Evolutionary conservation across 2,329 filamentous ascomycete species (phyloP), one percentile per base, ranked within the genome.

Genomic region (Hymenoscyphus scutula): DNA sequence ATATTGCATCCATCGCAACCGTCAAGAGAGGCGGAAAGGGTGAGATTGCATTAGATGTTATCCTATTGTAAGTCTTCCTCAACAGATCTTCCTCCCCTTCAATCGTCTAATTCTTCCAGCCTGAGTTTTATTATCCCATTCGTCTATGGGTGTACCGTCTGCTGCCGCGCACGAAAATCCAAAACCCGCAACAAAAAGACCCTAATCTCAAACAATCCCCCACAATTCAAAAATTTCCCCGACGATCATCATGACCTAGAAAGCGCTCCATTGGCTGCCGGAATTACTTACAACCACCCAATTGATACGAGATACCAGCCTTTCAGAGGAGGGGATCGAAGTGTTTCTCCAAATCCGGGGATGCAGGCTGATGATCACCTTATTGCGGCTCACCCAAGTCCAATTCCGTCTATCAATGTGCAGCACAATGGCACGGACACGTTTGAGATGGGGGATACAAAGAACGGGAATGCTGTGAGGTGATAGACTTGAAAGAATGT

Each of bases 101-200:
- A 17, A 25, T 56, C n/a, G 53, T 8, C 53, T 60, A 54, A 63
- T 53, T 51, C 25, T 27, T 25, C 5, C 1, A 73, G 69, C 25
- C 45, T 71, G 5, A 62, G 60, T 29, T 71, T 72, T 61, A 63
- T 59, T 8, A 58, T 71, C 17, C 70, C 70, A 7, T 62, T 72
- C 7, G 63, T 72, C 53, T 71, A 73, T 60, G 69, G 68, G 37
- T 63, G 64, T 1, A 41, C 68, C 1, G 67, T 72, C 53, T 69
- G 62, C 55, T 65, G 65, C 53, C 67, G 64, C 6, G 32, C 48
- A 25, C 66, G 64, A 23, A 62, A 56, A 25, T 29, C 59, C 34
- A 6, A 58, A 37, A 19, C 41, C 37, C 10, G 56, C 61, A 7
- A 58, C 67, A 37, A 45, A 61, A 13, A 57, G 61, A 13, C 41